Evolutionary conservation across 139 green algal species (phyloP).

Genomic region (Chlorella sp.): DNA sequence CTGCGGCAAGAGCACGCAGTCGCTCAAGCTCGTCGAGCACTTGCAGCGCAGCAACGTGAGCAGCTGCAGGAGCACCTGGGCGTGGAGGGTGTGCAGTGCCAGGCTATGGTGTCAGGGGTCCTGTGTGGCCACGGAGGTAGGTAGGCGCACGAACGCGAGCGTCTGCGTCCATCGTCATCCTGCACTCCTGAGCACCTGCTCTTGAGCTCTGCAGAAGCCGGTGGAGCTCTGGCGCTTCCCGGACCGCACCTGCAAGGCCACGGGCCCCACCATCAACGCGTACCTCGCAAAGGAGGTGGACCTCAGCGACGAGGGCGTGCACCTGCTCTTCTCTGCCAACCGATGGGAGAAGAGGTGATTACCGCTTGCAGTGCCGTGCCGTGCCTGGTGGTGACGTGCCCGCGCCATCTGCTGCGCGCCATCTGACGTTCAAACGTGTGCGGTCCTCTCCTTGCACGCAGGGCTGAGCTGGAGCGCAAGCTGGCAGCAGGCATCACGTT

Average conservation of each 20-base stretch:
- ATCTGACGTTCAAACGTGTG: no score
- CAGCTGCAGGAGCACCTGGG: no score
- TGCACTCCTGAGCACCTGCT: no score
- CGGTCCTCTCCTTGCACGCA: no score
- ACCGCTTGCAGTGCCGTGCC: no score
- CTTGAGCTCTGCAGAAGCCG: slow-evolving; percentile 24
- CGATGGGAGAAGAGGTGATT: slow-evolving; percentile 82
- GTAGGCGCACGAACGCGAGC: background rate
- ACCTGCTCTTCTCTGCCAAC: slow-evolving; percentile 94
- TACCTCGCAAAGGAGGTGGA: slow-evolving; percentile 74
- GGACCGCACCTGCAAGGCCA: slow-evolving; percentile 71
- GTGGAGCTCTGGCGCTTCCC: slow-evolving; percentile 88
- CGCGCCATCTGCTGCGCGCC: no score
- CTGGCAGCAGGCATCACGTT: slow-evolving; percentile 75
- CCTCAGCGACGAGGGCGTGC: slow-evolving; percentile 68
- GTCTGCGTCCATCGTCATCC: background rate
- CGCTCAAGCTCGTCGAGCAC: slow-evolving; percentile 57
- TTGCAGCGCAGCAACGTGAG: no score
- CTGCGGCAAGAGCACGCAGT: slow-evolving; percentile 95
- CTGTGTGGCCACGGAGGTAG: background rate
- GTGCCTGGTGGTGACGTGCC: no score
- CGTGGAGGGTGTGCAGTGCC: no score
- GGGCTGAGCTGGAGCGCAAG: slow-evolving; percentile 8
- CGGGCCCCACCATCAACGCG: slow-evolving; percentile 77
- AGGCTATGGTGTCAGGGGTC: no score